Evolutionary conservation across 441 rosid species (phyloP).

Genomic region (Populus trichocarpa): DNA sequence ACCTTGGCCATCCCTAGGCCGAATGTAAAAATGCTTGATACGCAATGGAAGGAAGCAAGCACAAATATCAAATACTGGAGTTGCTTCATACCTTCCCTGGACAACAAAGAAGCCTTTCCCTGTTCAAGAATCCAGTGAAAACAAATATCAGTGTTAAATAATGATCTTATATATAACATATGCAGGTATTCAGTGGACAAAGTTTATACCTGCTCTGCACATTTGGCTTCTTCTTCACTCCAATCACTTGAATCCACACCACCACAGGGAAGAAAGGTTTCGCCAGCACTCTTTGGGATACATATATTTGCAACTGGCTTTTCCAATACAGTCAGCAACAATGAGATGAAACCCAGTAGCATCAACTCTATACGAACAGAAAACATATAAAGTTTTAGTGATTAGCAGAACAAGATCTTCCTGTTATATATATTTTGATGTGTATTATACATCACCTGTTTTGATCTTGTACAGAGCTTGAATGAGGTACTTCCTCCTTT

Average conservation of each 20-base stretch:
- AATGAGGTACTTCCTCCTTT: conserved; percentile 50
- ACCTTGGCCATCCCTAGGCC: conserved; percentile 59
- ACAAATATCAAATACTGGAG: conserved; percentile 46
- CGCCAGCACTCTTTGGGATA: conserved; percentile 37
- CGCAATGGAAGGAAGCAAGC: conserved; percentile 45
- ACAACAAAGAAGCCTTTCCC: conserved; percentile 52
- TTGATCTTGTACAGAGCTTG: conserved; percentile 81
- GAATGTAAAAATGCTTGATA: conserved; percentile 43
- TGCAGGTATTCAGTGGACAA: neutral
- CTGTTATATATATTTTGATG: neutral
- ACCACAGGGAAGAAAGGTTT: conserved; percentile 64
- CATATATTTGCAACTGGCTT: conserved; percentile 59
- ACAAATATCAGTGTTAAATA: neutral
- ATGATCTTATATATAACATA: neutral
- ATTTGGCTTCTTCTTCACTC: conserved; percentile 40
- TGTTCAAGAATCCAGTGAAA: conserved; percentile 18
- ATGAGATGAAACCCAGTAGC: conserved; percentile 74
- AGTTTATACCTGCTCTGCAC: conserved; percentile 32
- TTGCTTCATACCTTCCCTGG: conserved; percentile 39
- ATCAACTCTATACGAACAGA: conserved; percentile 46
- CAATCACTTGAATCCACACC: conserved; percentile 12
- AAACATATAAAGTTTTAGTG: neutral
- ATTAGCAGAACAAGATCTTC: neutral
- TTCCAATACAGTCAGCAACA: conserved; percentile 55
- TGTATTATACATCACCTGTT: conserved; percentile 43